These are phyloP conservation scores for Iberis pinnata DNA, from an alignment of 345 rosid genomes.

Conservation along the genomic window DNA sequence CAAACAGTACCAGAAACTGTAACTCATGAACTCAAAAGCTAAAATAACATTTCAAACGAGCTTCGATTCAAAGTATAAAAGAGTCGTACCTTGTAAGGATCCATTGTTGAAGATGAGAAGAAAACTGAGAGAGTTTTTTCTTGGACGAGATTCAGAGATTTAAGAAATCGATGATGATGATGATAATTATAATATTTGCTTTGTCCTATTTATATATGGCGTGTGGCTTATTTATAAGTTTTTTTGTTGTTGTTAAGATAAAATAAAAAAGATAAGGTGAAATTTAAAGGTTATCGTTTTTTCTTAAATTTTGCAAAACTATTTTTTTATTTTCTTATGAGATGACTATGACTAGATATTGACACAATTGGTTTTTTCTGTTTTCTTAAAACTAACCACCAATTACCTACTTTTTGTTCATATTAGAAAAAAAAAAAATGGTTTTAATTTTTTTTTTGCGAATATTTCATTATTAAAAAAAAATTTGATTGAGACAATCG, in stretches of 20 bases:
- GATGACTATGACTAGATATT: too few relatives aligned
- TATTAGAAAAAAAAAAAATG: too few relatives aligned
- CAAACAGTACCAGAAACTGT: background rate
- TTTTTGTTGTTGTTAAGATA: background rate
- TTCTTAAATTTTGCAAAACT: conserved; percentile 11
- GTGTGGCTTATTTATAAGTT: conserved; percentile 16
- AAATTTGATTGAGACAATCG: too few relatives aligned
- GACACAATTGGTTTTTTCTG: too few relatives aligned
- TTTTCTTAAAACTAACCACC: background rate
- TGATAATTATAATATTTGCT: conserved; percentile 16
- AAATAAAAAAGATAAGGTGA: too few relatives aligned
- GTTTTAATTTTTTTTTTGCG: too few relatives aligned
- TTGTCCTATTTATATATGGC: conserved; percentile 29
- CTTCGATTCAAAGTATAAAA: too few relatives aligned
- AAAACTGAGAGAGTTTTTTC: conserved; percentile 21
- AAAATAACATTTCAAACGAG: too few relatives aligned
- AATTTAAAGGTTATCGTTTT: conserved; percentile 30
- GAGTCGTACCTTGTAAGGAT: conserved; percentile 45
- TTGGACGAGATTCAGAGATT: too few relatives aligned
- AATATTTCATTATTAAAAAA: too few relatives aligned
- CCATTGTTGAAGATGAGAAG: conserved; percentile 31
- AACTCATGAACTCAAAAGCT: background rate
- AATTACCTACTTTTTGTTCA: background rate
- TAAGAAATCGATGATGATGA: conserved; percentile 22
- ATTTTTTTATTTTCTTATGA: background rate